Evolutionary conservation across 2,329 filamentous ascomycete species (phyloP), one percentile per base, ranked within the genome.

Genomic region (Colletotrichum spaethianum): DNA sequence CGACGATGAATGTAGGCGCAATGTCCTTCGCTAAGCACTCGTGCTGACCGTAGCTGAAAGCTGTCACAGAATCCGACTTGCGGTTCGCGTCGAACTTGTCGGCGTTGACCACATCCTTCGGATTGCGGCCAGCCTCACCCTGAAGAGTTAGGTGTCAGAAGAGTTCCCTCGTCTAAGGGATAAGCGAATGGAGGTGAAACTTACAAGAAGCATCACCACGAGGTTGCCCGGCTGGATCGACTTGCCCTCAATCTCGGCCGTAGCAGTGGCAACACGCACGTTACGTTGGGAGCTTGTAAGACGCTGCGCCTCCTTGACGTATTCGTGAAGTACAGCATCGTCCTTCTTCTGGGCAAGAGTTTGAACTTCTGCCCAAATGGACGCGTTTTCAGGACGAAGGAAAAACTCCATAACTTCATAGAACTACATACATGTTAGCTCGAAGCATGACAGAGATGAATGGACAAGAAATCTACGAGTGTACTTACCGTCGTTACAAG

Each of bases 41-140:
- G 76, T 88, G 86, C 40, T 84, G 82, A 0, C 85, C 85, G 64
- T 82, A 83, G 74, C 84, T 84, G 71, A 83, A 87, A 26, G 85
- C 79, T 1, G 83, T 81, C 38, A 88, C 83, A 1, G 80, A 76
- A 4, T 79, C 79, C 4, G 75, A 75, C 70, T 83, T 80, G 67
- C 86, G 83, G 31, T 82, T 79, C 2, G 85, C 79, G 48, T 84
- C 80, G 73, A 88, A 87, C 65, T 80, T 78, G 46, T 79, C 75
- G 0, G 84, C 78, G 28, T 83, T 75, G 23, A 79, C 70, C 12
- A 86, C 77, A 31, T 83, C 81, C 20, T 77, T 72, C 1, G 80
- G 74, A 74, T 85, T 84, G 26, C 82, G 82, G 12, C 81, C 81
- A 7, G 82, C 81, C 44, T 79, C 76, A 61, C 82, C 82, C 83